These are phyloP conservation scores for Spergularia azorica DNA, from an alignment of 179 eudicot species.

Conservation along the genomic window DNA sequence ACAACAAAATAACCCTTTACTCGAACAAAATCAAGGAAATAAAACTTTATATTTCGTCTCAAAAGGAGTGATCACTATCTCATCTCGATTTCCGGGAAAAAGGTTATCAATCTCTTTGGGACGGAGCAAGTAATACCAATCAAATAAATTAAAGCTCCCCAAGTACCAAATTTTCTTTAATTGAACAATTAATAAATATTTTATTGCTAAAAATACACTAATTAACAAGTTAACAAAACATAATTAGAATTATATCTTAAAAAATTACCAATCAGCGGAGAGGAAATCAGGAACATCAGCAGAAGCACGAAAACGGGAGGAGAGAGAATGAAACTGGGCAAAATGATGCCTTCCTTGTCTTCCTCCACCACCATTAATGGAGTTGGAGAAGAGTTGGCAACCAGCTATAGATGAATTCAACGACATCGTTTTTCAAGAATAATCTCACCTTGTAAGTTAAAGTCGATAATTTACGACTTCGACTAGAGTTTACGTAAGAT, in stretches of 20 bases:
- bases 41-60: no score
- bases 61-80: no score
- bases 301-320: constrained; percentile 56
- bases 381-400: constrained; percentile 33
- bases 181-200: neutral
- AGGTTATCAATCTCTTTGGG: no score
- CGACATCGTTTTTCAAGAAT: constrained; percentile 50
- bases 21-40: no score
- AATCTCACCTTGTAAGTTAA: no score
- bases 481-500: no score
- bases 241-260: neutral
- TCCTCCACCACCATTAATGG: constrained; percentile 24
- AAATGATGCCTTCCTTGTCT: neutral
- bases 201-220: neutral
- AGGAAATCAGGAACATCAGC: constrained; percentile 83
- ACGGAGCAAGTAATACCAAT: no score
- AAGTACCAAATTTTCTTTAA: neutral
- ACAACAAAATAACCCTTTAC: neutral
- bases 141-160: neutral
- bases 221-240: neutral
- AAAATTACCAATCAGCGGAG: constrained; percentile 67
- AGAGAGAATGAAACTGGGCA: neutral
- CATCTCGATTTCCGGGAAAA: no score
- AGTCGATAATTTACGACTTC: no score
- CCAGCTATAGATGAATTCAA: constrained; percentile 36